These are phyloP conservation scores for Oryza officinalis DNA, from an alignment of 176 grass and related monocot species.

Conservation along the genomic window DNA sequence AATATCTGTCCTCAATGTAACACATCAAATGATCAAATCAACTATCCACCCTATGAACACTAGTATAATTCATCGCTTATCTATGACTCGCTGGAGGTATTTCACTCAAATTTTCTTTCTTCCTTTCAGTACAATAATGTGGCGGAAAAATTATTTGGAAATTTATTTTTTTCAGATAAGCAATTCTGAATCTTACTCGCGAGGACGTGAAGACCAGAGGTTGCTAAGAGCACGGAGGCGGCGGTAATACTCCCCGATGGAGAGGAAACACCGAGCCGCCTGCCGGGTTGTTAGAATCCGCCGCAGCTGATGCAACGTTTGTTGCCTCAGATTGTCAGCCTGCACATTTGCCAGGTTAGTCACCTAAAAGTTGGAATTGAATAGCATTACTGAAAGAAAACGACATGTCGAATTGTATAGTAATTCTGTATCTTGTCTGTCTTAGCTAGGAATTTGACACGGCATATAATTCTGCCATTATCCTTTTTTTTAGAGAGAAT, in stretches of 20 bases:
- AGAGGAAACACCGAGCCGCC: slow-evolving; percentile 73
- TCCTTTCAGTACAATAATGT: not conserved
- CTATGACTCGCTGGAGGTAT: not conserved
- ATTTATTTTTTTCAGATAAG: not conserved
- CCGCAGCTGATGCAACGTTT: slow-evolving; percentile 81
- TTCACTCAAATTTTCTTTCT: not conserved
- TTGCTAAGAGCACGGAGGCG: slow-evolving; percentile 90
- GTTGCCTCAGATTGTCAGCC: slow-evolving; percentile 94
- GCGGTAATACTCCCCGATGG: slow-evolving; percentile 88
- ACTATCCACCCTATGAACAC: not conserved
- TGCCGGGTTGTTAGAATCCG: slow-evolving; percentile 68
- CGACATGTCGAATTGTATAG: slow-evolving; percentile 29
- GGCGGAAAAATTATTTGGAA: not conserved
- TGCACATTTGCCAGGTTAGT: slow-evolving; percentile 46
- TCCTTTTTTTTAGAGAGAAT: too few relatives aligned
- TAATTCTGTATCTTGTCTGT: slow-evolving; percentile 34
- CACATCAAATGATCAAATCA: not conserved
- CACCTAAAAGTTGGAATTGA: slow-evolving; percentile 6
- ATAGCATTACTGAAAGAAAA: slow-evolving; percentile 28
- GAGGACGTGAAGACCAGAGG: slow-evolving; percentile 82
- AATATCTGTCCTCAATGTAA: not conserved
- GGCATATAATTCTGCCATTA: not conserved
- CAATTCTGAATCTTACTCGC: slow-evolving; percentile 60
- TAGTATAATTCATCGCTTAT: slow-evolving; percentile 16
- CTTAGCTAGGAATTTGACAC: slow-evolving; percentile 24